Percentiles rank a stretch among this genome's conserved stretches.
Evolutionary conservation across 257 asterid genomes (phyloP).

Genomic region (Solanum paucissectum): DNA sequence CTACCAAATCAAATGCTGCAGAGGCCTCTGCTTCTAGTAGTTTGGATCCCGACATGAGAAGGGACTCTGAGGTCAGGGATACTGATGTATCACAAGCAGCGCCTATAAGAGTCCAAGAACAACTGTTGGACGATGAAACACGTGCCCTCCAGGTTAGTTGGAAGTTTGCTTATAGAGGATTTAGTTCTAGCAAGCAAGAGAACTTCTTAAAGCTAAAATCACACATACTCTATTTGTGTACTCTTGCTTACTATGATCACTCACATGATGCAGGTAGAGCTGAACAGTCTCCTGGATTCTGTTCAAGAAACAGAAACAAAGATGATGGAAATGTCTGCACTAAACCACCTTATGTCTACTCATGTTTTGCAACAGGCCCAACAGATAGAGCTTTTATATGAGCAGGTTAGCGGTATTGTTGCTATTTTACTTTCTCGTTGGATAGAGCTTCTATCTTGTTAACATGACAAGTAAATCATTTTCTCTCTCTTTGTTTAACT

Average conservation of each 20-base stretch:
- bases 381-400: slow-evolving; percentile 77
- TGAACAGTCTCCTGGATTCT: slow-evolving; percentile 73
- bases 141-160: slow-evolving; percentile 70
- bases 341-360: slow-evolving; percentile 94
- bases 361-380: slow-evolving; percentile 89
- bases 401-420: slow-evolving; percentile 40
- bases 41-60: slow-evolving; percentile 15
- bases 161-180: not conserved
- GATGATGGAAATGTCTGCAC: slow-evolving; percentile 92
- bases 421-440: not conserved
- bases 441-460: not conserved
- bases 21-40: slow-evolving; percentile 26
- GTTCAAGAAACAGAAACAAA: slow-evolving; percentile 84
- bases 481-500: not conserved
- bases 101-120: slow-evolving; percentile 57
- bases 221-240: not conserved
- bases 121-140: slow-evolving; percentile 74
- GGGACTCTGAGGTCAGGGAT: slow-evolving; percentile 33
- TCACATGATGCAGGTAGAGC: slow-evolving; percentile 47
- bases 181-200: not conserved
- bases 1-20: slow-evolving; percentile 12
- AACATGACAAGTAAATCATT: not conserved
- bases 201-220: not conserved
- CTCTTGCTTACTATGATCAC: not conserved
- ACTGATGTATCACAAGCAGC: slow-evolving; percentile 35